Evolutionary conservation across 768 basidiomycete genomes (phyloP).

Genomic region (Auriscalpium vulgare): DNA sequence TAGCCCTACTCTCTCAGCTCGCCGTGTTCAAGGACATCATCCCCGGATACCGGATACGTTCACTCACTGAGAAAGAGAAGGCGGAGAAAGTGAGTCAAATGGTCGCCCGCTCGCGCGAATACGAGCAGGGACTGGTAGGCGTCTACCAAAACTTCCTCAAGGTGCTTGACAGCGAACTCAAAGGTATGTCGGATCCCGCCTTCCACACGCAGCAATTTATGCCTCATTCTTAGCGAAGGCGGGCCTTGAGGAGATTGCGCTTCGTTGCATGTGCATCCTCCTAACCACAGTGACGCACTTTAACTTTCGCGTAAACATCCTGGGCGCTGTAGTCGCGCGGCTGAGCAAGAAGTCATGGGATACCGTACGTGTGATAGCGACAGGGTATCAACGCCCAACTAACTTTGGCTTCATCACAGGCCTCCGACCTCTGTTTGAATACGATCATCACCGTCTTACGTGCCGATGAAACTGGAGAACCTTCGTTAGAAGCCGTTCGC

Average conservation of each 20-base stretch:
- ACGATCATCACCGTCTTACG: conserved; percentile 78
- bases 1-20: conserved; percentile 84
- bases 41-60: conserved; percentile 91
- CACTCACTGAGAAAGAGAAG: conserved; percentile 85
- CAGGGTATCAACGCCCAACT: conserved; percentile 1
- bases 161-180: conserved; percentile 77
- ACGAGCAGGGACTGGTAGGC: conserved; percentile 87
- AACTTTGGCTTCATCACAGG: conserved; percentile 34
- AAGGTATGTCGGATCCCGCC: conserved; percentile 44
- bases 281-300: conserved; percentile 84
- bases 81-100: conserved; percentile 91
- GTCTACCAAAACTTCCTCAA: conserved; percentile 88
- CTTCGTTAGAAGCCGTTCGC: conserved; percentile 85
- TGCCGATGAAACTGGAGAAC: conserved; percentile 68
- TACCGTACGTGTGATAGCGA: conserved; percentile 42
- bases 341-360: conserved; percentile 88
- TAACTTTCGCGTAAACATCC: conserved; percentile 92
- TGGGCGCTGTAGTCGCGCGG: conserved; percentile 76
- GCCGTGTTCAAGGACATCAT: conserved; percentile 95
- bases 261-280: conserved; percentile 85
- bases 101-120: conserved; percentile 84
- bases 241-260: conserved; percentile 56
- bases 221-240: conserved; percentile 40
- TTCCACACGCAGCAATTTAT: conserved; percentile 1
- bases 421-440: conserved; percentile 78